These are phyloP conservation scores for Amaranthus palmeri DNA, from an alignment of 148 eudicot genomes.

Conservation along the genomic window DNA sequence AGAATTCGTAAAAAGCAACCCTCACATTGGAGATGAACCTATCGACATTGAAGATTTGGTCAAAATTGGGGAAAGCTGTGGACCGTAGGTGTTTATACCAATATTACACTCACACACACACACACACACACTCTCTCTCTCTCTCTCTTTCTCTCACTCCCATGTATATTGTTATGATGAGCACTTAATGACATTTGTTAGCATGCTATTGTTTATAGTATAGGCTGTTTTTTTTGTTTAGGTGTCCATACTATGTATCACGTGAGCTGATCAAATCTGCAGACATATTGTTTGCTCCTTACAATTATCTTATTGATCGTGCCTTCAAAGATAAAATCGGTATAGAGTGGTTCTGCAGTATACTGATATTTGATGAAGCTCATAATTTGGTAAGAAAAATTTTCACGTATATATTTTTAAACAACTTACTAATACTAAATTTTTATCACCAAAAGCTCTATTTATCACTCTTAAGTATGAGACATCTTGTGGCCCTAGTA, in stretches of 20 bases:
- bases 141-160: not conserved
- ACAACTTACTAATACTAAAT: too few species aligned
- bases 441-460: too few species aligned
- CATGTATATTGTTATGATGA: not conserved
- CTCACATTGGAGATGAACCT: conserved; percentile 88
- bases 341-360: conserved; percentile 65
- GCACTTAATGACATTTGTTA: not conserved
- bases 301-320: conserved; percentile 93
- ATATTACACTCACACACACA: not conserved
- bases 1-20: conserved; percentile 73
- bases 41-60: conserved; percentile 94
- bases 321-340: conserved; percentile 54
- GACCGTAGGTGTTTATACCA: conserved; percentile 63
- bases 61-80: conserved; percentile 85
- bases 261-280: conserved; percentile 85
- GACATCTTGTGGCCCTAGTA: too few species aligned
- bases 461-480: too few species aligned
- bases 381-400: conserved; percentile 76
- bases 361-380: conserved; percentile 97
- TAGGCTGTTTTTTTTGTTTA: conserved; percentile 23
- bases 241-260: conserved; percentile 94
- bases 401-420: not conserved
- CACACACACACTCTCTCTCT: not conserved
- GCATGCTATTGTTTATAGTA: not conserved
- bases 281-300: conserved; percentile 93